Base-by-base conservation (phyloP, 2,329 filamentous ascomycete genomes). In the Venturia oleaginea region DNA sequence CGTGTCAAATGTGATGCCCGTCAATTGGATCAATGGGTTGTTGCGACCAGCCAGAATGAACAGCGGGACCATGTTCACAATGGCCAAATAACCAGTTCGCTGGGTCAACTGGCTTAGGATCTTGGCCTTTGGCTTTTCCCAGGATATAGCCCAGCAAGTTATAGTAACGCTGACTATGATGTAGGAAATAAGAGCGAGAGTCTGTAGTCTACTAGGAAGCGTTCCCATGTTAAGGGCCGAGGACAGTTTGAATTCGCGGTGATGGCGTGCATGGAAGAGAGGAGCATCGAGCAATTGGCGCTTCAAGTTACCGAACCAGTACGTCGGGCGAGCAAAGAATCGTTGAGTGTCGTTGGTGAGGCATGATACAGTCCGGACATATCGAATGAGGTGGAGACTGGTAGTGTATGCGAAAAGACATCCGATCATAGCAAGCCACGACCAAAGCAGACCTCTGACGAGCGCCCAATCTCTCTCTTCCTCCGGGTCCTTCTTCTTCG, bases 1-100 rank as follows among this genome's bases (percentile, higher is more conserved):
- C 0, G 88, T 91, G 74, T 93, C 89, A 74, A 92, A 93, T 4
- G 87, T 90, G 68, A 92, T 86, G 67, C 86, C 85, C 63, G 90
- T 80, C 68, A 89, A 78, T 66, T 80, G 80, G 72, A 92, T 91
- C 68, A 93, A 79, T 27, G 88, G 88, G 76, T 92, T 92, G 78
- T 92, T 92, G 69, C 89, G 83, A 51, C 87, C 86, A 59, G 88
- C 87, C 73, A 92, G 80, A 61, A 92, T 74, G 75, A 92, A 89
- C 4, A 92, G 78, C 1, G 90, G 89, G 66, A 87, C 81, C 89
- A 92, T 90, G 78, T 93, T 93, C 73, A 90, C 83, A 51, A 86
- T 83, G 7, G 88, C 77, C 67, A 93, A 79, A 59, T 87, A 80
- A 67, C 89, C 90, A 24, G 86, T 86, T 40, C 89, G 84, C 75